Conservation (phyloP, 2,329 filamentous ascomycete species). For the Stachybotrys chartarum region DNA sequence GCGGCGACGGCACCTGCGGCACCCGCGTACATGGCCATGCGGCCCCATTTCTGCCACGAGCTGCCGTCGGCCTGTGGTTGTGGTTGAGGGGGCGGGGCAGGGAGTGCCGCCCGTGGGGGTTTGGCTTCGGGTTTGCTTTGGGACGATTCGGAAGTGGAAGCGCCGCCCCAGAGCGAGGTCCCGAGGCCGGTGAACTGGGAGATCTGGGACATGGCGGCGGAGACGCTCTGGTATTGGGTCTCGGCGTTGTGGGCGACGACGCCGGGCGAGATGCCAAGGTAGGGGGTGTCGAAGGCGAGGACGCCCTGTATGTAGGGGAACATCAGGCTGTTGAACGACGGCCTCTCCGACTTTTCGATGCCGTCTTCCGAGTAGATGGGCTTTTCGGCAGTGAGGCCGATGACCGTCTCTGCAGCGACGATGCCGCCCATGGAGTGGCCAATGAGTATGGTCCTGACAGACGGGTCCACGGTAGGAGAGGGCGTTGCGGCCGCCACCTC, state of each 20-base stretch:
- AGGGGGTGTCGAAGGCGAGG: constrained; percentile 91
- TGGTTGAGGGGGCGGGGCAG: constrained; percentile 19
- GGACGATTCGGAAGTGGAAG: constrained; percentile 24
- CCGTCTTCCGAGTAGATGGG: constrained; percentile 43
- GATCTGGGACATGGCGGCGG: constrained; percentile 63
- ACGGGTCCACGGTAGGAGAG: constrained; percentile 79
- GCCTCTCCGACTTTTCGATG: constrained; percentile 25
- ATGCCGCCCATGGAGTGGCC: constrained; percentile 94
- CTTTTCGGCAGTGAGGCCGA: constrained; percentile 57
- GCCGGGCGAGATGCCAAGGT: constrained; percentile 71
- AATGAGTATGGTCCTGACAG: constrained; percentile 72
- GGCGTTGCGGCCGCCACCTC: constrained; percentile 76
- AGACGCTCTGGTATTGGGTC: constrained; percentile 68
- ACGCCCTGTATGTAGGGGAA: constrained; percentile 90
- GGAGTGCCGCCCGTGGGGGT: constrained; percentile 13
- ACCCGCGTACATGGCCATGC: constrained; percentile 77
- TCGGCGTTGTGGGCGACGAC: constrained; percentile 85
- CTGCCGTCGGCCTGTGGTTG: constrained; percentile 7
- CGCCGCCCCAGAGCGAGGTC: constrained; percentile 58
- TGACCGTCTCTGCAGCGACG: constrained; percentile 80
- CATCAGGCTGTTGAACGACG: constrained; percentile 60
- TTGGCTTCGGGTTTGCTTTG: constrained; percentile 12
- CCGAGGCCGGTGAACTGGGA: constrained; percentile 58
- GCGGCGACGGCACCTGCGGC: constrained; percentile 77
- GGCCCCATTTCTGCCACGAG: constrained; percentile 75